These are phyloP conservation scores for Fusarium sp. DNA, from an alignment of 2,329 filamentous ascomycete genomes.

Conservation along the genomic window DNA sequence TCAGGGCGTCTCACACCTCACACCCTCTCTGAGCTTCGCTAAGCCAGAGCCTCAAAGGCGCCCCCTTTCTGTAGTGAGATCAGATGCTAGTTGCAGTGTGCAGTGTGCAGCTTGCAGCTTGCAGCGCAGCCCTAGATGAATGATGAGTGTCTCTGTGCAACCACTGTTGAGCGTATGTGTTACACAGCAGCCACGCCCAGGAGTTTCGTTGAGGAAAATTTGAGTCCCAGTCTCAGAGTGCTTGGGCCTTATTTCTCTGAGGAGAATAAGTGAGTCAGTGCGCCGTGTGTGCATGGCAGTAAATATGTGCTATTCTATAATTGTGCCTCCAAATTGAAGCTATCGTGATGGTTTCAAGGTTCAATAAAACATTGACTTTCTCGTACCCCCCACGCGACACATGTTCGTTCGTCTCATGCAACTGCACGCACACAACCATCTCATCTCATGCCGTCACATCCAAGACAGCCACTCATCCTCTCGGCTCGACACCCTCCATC, in stretches of 20 bases:
- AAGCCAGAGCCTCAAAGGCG: constrained; percentile 38
- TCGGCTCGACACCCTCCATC: constrained; percentile 22
- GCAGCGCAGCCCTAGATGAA: constrained; percentile 30
- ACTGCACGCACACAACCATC: constrained; percentile 22
- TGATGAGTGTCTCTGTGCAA: constrained; percentile 11
- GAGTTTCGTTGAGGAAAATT: constrained; percentile 24
- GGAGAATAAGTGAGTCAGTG: neutral
- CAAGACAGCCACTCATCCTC: constrained; percentile 30
- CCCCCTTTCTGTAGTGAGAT: constrained; percentile 31
- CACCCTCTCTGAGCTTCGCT: constrained; percentile 31
- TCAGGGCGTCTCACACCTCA: constrained; percentile 25
- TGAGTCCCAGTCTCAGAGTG: constrained; percentile 22
- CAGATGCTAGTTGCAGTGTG: constrained; percentile 32
- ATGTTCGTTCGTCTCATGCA: constrained; percentile 28
- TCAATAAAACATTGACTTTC: constrained; percentile 14
- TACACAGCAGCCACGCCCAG: constrained; percentile 26
- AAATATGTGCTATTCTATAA: neutral
- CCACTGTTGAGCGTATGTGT: constrained; percentile 27
- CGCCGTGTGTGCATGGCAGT: constrained; percentile 1
- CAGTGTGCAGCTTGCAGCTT: constrained; percentile 9
- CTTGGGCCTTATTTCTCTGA: neutral
- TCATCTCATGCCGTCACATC: constrained; percentile 33
- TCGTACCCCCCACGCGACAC: constrained; percentile 23
- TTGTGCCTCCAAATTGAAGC: constrained; percentile 13
- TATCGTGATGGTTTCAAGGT: constrained; percentile 21